Conservation (phyloP, 2,329 filamentous ascomycete species). For the Phaeosphaeria sp. region DNA sequence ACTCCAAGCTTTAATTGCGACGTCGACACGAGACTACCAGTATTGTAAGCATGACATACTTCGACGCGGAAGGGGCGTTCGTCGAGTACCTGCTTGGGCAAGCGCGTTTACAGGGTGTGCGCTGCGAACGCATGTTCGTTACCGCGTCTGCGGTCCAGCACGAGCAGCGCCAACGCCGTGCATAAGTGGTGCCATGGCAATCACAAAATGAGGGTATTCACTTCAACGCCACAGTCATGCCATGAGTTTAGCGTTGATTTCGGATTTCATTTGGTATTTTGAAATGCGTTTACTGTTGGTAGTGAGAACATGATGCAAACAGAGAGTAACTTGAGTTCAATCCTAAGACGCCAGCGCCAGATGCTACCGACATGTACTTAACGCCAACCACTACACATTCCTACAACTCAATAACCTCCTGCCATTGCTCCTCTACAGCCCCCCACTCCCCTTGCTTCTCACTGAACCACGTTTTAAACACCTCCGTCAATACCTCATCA, state of each 20-base stretch:
- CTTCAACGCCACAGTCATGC: too few species aligned
- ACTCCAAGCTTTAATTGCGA: background rate
- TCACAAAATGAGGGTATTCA: too few species aligned
- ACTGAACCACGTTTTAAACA: constrained; percentile 73
- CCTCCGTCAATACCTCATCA: constrained; percentile 68
- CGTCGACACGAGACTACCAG: background rate
- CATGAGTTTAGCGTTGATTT: too few species aligned
- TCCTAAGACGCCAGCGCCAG: too few species aligned
- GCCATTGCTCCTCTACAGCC: constrained; percentile 7
- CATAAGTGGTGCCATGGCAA: background rate
- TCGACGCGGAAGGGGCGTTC: constrained; percentile 4
- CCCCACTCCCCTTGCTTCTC: constrained; percentile 25
- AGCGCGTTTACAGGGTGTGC: background rate
- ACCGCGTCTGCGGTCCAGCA: background rate
- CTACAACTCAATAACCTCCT: constrained; percentile 40
- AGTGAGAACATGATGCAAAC: too few species aligned
- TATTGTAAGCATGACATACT: constrained; percentile 13
- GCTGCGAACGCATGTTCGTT: background rate
- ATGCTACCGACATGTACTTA: background rate
- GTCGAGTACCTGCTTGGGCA: background rate
- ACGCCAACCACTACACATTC: background rate
- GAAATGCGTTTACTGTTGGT: too few species aligned
- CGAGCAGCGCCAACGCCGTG: background rate
- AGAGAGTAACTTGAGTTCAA: too few species aligned
- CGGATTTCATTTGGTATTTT: too few species aligned